These are phyloP conservation scores for Lentinula lateritia DNA, from an alignment of 768 basidiomycete species.

Conservation along the genomic window DNA sequence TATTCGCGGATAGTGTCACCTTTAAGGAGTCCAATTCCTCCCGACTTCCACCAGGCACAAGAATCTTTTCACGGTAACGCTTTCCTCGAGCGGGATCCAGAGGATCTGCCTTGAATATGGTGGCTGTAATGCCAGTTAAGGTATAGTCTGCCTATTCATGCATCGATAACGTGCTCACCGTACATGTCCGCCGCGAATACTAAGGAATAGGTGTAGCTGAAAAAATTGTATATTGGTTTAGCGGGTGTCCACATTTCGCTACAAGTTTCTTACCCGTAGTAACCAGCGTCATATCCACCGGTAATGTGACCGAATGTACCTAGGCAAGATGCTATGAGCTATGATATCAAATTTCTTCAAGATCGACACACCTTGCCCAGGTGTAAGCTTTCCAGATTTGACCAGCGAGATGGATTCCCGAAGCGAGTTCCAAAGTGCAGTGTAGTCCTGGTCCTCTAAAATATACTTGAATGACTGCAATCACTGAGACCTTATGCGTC, in stretches of 20 bases:
- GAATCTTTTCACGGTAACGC: conserved; percentile 71
- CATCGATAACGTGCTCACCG: conserved; percentile 20
- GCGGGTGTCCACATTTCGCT: neutral
- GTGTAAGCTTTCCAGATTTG: conserved; percentile 48
- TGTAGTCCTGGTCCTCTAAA: conserved; percentile 62
- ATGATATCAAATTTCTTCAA: neutral
- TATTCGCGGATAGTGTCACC: conserved; percentile 27
- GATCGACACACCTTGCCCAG: conserved; percentile 52
- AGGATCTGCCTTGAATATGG: conserved; percentile 79
- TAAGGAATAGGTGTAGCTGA: conserved; percentile 65
- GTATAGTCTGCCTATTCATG: neutral
- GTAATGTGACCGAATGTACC: conserved; percentile 72
- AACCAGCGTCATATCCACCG: conserved; percentile 66
- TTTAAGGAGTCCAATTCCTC: conserved; percentile 79
- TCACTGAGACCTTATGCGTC: conserved; percentile 2
- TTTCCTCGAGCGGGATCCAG: conserved; percentile 62
- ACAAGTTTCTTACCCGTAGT: conserved; percentile 46
- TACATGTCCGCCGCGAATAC: conserved; percentile 60
- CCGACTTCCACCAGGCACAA: conserved; percentile 67
- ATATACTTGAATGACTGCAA: neutral
- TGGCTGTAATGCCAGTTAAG: conserved; percentile 28
- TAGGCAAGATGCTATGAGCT: conserved; percentile 8
- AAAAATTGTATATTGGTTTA: neutral
- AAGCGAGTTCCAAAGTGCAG: conserved; percentile 72
- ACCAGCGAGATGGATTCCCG: conserved; percentile 68